These are phyloP conservation scores for Perkinsus olseni DNA, from an alignment of 169 alveolate species.

Conservation along the genomic window DNA sequence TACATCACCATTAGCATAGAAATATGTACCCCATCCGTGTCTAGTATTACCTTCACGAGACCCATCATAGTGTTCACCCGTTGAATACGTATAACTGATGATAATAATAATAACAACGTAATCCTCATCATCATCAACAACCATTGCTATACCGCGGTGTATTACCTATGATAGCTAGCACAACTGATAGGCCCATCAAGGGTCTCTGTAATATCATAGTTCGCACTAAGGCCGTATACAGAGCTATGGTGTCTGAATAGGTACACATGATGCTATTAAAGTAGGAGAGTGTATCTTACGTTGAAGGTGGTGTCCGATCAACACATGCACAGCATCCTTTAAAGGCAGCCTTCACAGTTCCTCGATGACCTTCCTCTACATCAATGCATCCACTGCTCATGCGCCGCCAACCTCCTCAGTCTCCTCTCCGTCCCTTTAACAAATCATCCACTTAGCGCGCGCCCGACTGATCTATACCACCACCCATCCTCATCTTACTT, in stretches of 20 bases:
- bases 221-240: not conserved
- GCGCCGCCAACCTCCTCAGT: too few relatives aligned
- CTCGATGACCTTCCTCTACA: too few relatives aligned
- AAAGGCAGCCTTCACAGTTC: not conserved
- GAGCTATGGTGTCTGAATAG: not conserved
- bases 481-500: too few relatives aligned
- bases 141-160: too few relatives aligned
- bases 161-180: not conserved
- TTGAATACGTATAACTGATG: not conserved
- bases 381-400: too few relatives aligned
- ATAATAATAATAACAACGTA: too few relatives aligned
- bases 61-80: not conserved
- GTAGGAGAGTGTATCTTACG: not conserved
- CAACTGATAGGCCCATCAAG: not conserved
- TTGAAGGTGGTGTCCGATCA: not conserved
- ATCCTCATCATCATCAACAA: too few relatives aligned
- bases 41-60: not conserved
- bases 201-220: not conserved
- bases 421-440: too few relatives aligned
- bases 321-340: not conserved
- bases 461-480: too few relatives aligned
- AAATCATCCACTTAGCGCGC: too few relatives aligned
- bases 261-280: not conserved
- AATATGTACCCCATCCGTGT: constrained; percentile 13
- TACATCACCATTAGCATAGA: constrained; percentile 34